These are phyloP conservation scores for Physcia stellaris DNA, from an alignment of 495 filamentous ascomycete species.

Conservation along the genomic window DNA sequence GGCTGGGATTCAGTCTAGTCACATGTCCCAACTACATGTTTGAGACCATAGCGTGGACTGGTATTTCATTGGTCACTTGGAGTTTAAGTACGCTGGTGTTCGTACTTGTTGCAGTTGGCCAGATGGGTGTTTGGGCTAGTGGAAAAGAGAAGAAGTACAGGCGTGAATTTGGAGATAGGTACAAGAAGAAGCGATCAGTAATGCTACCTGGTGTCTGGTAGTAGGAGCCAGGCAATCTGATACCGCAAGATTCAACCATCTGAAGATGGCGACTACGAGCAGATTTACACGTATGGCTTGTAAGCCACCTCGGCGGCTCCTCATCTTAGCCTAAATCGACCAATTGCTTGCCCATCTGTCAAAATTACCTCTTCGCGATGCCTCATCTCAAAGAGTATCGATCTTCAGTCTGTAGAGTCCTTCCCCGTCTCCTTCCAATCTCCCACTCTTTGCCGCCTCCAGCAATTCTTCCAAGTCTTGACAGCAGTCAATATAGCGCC, in stretches of 20 bases:
- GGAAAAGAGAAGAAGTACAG: slow-evolving; percentile 89
- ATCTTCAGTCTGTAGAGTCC: slow-evolving; percentile 16
- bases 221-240: not conserved
- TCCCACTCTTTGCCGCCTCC: slow-evolving; percentile 11
- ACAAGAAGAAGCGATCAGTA: slow-evolving; percentile 72
- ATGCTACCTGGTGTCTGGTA: slow-evolving; percentile 62
- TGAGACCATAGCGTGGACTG: slow-evolving; percentile 74
- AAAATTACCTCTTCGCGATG: too few species aligned
- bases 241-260: too few species aligned
- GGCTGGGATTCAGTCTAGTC: slow-evolving; percentile 72
- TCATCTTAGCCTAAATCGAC: too few species aligned
- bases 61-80: slow-evolving; percentile 58
- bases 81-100: slow-evolving; percentile 67
- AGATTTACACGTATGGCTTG: too few species aligned
- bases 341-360: too few species aligned
- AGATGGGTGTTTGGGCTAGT: slow-evolving; percentile 77
- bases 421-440: slow-evolving; percentile 9
- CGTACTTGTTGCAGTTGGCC: slow-evolving; percentile 44
- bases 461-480: slow-evolving; percentile 18
- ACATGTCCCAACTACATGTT: slow-evolving; percentile 98
- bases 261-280: not conserved
- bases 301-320: too few species aligned
- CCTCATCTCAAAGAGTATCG: slow-evolving; percentile 16
- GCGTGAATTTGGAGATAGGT: slow-evolving; percentile 77
- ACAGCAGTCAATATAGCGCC: slow-evolving; percentile 16